Evolutionary conservation across 2,329 filamentous ascomycete species (phyloP).

Genomic region (Paecilomyces sp.): DNA sequence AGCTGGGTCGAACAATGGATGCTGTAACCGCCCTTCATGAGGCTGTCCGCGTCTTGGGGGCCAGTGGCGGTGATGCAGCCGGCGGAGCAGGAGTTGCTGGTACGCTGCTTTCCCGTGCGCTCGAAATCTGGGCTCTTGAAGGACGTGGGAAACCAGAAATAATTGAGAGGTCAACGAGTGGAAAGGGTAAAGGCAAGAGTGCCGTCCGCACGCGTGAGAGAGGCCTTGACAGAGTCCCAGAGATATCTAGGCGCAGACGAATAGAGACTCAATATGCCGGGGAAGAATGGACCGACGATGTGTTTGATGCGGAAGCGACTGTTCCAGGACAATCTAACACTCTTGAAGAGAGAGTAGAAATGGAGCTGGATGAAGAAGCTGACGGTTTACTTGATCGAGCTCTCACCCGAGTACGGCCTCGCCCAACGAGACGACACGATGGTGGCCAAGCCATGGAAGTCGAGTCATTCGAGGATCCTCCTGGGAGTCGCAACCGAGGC

Average conservation of each 20-base stretch:
- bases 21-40: constrained; percentile 80
- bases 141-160: constrained; percentile 20
- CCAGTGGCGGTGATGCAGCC: constrained; percentile 39
- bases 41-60: constrained; percentile 40
- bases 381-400: constrained; percentile 34
- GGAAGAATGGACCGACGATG: constrained; percentile 31
- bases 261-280: constrained; percentile 16
- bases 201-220: constrained; percentile 20
- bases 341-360: constrained; percentile 28
- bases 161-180: constrained; percentile 1
- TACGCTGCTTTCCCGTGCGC: constrained; percentile 36
- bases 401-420: constrained; percentile 24
- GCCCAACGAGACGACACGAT: constrained; percentile 9
- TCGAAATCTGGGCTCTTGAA: constrained; percentile 41
- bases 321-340: constrained; percentile 7
- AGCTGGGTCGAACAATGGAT: constrained; percentile 65
- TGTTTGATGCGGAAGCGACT: constrained; percentile 19
- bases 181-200: constrained; percentile 11
- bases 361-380: constrained; percentile 38
- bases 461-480: constrained; percentile 14
- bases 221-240: constrained; percentile 15
- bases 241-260: constrained; percentile 15
- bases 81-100: constrained; percentile 41
- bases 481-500: constrained; percentile 13
- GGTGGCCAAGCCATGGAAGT: constrained; percentile 13